Conservation (phyloP, 345 rosid species). For the Jatropha curcas region DNA sequence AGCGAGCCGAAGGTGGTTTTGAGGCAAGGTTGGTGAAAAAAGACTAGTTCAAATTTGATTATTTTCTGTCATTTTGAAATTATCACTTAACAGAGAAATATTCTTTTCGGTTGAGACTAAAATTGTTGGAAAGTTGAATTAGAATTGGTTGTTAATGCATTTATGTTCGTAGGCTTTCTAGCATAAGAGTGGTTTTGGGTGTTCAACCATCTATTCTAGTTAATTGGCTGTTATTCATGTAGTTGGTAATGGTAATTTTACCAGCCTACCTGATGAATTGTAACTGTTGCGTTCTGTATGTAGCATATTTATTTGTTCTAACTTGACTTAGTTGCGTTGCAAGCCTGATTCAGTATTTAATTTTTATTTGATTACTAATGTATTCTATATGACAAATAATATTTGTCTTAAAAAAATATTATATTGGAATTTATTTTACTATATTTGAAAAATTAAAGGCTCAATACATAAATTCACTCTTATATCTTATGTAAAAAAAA, state of each 20-base stretch:
- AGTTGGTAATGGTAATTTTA: constrained; percentile 18
- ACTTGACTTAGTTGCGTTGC: constrained; percentile 16
- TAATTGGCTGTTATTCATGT: constrained; percentile 19
- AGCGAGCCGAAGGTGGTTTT: constrained; percentile 65
- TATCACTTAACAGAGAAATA: constrained; percentile 9
- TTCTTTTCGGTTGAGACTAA: constrained; percentile 19
- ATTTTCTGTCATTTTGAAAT: constrained; percentile 21
- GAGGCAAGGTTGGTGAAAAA: constrained; percentile 64
- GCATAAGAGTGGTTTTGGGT: constrained; percentile 22
- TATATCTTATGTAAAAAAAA: too few species aligned
- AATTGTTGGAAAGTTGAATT: constrained; percentile 31
- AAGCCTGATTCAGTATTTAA: too few species aligned
- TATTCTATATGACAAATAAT: neutral
- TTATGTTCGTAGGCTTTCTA: constrained; percentile 1
- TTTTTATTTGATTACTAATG: constrained; percentile 5
- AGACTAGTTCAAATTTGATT: constrained; percentile 32
- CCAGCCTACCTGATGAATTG: constrained; percentile 20
- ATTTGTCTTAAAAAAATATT: too few species aligned
- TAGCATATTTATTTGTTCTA: constrained; percentile 27
- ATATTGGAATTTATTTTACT: too few species aligned
- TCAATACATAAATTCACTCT: too few species aligned
- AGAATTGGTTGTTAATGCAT: constrained; percentile 32
- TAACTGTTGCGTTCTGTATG: constrained; percentile 25
- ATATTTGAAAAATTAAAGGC: too few species aligned
- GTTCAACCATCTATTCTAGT: constrained; percentile 3